phyloP scores from a whole-genome alignment of 2,329 filamentous ascomycete genomes.

The Claviceps maximensis region DNA sequence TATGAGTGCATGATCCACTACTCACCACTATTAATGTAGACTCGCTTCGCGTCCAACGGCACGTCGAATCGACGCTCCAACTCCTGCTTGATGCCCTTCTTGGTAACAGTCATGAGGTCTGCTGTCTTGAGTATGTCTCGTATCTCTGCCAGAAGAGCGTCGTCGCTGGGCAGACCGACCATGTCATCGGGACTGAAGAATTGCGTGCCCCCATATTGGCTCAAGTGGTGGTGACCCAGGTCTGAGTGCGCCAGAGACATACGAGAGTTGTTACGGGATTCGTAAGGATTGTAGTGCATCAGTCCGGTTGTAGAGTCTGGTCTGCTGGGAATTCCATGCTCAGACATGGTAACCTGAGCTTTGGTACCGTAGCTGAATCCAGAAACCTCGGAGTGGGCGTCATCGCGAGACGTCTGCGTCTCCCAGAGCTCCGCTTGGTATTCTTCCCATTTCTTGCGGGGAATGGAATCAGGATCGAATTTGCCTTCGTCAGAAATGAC shows the following conservation, averaged over 20 bases:
- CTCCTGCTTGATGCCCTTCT: conserved; percentile 94
- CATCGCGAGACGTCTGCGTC: conserved; percentile 69
- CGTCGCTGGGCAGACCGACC: conserved; percentile 68
- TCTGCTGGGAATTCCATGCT: conserved; percentile 54
- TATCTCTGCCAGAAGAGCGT: conserved; percentile 84
- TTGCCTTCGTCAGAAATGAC: conserved; percentile 95
- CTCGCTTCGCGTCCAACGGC: conserved; percentile 71
- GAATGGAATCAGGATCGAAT: conserved; percentile 85
- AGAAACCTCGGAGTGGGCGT: conserved; percentile 76
- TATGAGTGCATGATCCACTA: conserved; percentile 11
- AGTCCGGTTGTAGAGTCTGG: conserved; percentile 41
- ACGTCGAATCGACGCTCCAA: conserved; percentile 83
- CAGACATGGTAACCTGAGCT: conserved; percentile 48
- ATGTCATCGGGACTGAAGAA: conserved; percentile 55
- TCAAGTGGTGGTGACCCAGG: conserved; percentile 43
- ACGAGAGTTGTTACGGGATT: conserved; percentile 40
- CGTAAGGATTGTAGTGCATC: conserved; percentile 40
- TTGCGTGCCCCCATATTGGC: conserved; percentile 47
- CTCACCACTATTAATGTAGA: conserved; percentile 89
- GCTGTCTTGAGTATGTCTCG: conserved; percentile 82
- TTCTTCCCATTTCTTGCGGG: conserved; percentile 98
- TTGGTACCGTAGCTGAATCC: conserved; percentile 92
- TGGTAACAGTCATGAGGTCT: conserved; percentile 94
- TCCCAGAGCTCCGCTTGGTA: conserved; percentile 98
- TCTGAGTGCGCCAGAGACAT: conserved; percentile 74